These are phyloP conservation scores for Leishmania major DNA, from an alignment of 208 protist genomes.

Conservation along the genomic window DNA sequence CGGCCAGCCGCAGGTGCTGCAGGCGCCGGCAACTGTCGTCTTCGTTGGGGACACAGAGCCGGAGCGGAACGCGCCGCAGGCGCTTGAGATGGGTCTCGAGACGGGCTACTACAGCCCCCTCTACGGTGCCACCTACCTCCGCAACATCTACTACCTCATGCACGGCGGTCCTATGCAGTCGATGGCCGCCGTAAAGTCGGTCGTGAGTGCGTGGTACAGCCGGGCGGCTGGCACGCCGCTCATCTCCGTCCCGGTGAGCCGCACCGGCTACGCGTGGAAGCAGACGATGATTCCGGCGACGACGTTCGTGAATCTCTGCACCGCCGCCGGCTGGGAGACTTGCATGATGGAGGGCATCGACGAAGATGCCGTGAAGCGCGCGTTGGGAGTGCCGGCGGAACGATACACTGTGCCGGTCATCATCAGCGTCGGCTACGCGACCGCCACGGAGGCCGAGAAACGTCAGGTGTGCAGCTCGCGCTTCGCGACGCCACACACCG, in stretches of 20 bases:
- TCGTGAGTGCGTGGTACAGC: conserved; percentile 63
- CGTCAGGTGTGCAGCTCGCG: conserved; percentile 40
- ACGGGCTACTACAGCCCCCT: conserved; percentile 48
- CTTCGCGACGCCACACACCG: conserved; percentile 47
- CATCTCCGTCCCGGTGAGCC: conserved; percentile 66
- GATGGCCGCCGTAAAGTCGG: conserved; percentile 58
- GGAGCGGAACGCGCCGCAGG: conserved; percentile 62
- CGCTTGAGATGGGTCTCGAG: conserved; percentile 67
- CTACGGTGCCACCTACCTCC: conserved; percentile 59
- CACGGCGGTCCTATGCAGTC: conserved; percentile 59
- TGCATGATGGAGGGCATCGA: conserved; percentile 89
- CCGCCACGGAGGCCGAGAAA: conserved; percentile 19
- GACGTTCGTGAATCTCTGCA: conserved; percentile 71
- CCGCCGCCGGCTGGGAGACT: conserved; percentile 66
- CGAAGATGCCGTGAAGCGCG: conserved; percentile 64
- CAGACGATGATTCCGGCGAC: conserved; percentile 86
- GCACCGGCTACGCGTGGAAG: conserved; percentile 87
- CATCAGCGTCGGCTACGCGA: conserved; percentile 74
- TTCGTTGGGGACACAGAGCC: conserved; percentile 79
- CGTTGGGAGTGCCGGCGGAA: conserved; percentile 64
- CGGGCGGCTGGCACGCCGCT: conserved; percentile 50
- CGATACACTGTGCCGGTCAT: conserved; percentile 82
- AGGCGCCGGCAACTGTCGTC: conserved; percentile 71
- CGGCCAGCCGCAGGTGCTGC: conserved; percentile 66
- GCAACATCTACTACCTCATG: conserved; percentile 76